Base-by-base conservation (phyloP, 2,329 filamentous ascomycete genomes). In the Blastomyces emzantsi region DNA sequence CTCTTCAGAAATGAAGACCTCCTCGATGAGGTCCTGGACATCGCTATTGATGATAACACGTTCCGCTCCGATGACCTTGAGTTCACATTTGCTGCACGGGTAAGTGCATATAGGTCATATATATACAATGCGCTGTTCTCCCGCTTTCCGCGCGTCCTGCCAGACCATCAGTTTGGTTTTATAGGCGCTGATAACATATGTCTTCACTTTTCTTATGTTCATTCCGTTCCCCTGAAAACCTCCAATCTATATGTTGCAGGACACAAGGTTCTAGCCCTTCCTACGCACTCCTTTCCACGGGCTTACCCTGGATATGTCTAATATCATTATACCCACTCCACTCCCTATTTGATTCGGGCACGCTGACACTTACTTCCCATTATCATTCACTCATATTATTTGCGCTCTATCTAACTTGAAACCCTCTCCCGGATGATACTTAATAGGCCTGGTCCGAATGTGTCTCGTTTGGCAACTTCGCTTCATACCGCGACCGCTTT, bases 1-100 rank as follows among this genome's bases (percentile, higher is more conserved):
- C 82, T 99, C 47, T 99, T 97, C 80, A 88, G 92, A 67, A 92
- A 92, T 71, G 82, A 85, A 22, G 85, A 84, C 2, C 81, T 96
- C 61, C 85, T 99, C 17, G 88, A 96, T 60, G 91, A 94, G 73
- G 89, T 89, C 30, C 85, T 99, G 69, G 84, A 88, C 59, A 94
- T 91, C 8, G 93, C 92, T 2, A 86, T 97, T 70, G 85, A 93
- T 67, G 93, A 99, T 76, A 88, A 90, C 70, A 93, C 88, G 0
- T 99, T 97, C 78, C 85, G 94, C n/a, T 89, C 88, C 30, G 94
- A 99, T 72, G 94, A 99, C 74, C 80, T 99, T 63, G 94, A 99
- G 76, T 99, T 99, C 73, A 96, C 93, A 0, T 97, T 99, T 78
- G 95, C 94, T 1, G 95, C 95, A 33, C 82, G 92, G 63, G 82